Conservation (phyloP, 2,329 filamentous ascomycete genomes). For the Cordyceps militaris region DNA sequence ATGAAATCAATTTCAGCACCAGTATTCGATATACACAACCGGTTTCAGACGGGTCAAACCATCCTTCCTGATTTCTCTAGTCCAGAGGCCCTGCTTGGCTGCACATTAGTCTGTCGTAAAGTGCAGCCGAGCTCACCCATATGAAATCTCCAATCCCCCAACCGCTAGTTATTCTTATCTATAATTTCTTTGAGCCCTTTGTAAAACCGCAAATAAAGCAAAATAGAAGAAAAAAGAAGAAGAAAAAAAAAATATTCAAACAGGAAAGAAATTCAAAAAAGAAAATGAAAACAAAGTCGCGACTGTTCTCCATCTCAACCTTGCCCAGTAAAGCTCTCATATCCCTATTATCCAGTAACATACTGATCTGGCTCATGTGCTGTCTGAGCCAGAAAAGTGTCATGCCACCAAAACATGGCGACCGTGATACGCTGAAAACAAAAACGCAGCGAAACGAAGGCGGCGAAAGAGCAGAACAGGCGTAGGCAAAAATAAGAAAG, state of each 20-base stretch:
- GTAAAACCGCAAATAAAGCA: neutral
- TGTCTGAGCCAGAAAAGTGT: conserved; percentile 4
- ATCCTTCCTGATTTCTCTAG: neutral
- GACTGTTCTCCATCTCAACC: conserved; percentile 9
- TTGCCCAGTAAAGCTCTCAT: neutral
- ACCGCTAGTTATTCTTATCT: conserved; percentile 6
- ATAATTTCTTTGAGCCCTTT: conserved; percentile 3
- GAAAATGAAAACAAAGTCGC: conserved; percentile 1
- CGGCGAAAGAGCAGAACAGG: conserved; percentile 4
- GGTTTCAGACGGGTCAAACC: neutral
- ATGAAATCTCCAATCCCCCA: neutral
- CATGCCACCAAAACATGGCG: neutral
- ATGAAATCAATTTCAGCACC: neutral
- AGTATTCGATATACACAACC: conserved; percentile 3
- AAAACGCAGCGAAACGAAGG: conserved; percentile 4
- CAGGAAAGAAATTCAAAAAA: conserved; percentile 1
- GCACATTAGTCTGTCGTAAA: conserved; percentile 4
- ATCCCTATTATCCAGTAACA: conserved; percentile 11
- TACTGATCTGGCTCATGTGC: conserved; percentile 4
- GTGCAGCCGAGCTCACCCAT: neutral
- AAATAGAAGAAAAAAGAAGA: neutral
- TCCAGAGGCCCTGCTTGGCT: neutral
- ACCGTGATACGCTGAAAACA: conserved; percentile 1
- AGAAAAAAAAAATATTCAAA: conserved; percentile 2
- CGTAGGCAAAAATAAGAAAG: conserved; percentile 15